Percentiles rank a stretch among this genome's conserved stretches.
phyloP scores from a whole-genome alignment of 2,329 filamentous ascomycete species.

The Samsoniella hepiali region DNA sequence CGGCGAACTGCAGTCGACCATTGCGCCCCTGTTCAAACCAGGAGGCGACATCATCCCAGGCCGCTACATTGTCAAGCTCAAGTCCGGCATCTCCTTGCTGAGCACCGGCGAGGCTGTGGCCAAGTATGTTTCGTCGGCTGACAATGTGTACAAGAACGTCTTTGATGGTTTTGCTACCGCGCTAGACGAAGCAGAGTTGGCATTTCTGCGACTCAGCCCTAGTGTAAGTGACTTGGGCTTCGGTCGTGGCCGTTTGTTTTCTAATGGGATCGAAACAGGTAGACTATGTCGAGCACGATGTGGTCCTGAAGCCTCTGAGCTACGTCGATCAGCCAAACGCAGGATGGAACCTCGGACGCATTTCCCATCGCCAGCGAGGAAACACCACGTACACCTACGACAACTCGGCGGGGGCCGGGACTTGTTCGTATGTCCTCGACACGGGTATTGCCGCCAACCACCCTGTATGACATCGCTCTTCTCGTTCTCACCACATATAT shows the following conservation, averaged over 20 bases:
- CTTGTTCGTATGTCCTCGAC: conserved; percentile 12
- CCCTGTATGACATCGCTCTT: neutral
- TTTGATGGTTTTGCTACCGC: neutral
- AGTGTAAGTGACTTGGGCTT: neutral
- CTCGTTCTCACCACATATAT: neutral
- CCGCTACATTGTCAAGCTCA: conserved; percentile 15
- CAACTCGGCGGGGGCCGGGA: conserved; percentile 6
- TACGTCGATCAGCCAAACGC: conserved; percentile 11
- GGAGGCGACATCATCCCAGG: conserved; percentile 4
- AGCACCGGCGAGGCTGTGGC: neutral
- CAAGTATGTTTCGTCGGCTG: neutral
- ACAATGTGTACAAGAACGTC: neutral
- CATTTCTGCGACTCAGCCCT: neutral
- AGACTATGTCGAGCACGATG: conserved; percentile 7
- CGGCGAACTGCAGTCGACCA: neutral
- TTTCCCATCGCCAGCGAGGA: conserved; percentile 5
- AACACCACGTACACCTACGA: conserved; percentile 13
- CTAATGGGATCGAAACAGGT: neutral
- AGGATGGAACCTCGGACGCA: conserved; percentile 2
- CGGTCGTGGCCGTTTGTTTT: neutral
- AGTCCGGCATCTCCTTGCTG: neutral
- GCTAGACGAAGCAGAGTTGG: neutral
- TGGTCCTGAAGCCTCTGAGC: neutral
- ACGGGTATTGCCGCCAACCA: conserved; percentile 6
- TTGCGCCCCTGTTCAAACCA: conserved; percentile 12